Evolutionary conservation across 2,329 filamentous ascomycete species (phyloP).

Genomic region (Zelopaecilomyces penicillatus): DNA sequence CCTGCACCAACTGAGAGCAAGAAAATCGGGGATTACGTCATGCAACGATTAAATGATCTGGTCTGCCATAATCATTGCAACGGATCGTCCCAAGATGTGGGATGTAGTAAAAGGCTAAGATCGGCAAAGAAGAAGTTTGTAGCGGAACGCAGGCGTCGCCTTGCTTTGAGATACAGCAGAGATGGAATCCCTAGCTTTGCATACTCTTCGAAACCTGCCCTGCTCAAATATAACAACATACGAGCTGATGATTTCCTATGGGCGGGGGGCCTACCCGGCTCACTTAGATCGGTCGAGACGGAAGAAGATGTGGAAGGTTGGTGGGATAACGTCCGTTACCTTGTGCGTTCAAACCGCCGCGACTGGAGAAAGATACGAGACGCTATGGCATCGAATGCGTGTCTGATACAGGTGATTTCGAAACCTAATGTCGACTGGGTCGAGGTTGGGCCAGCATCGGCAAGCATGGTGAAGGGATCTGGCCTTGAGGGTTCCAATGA

Average conservation of each 20-base stretch:
- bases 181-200: constrained; percentile 3
- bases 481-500: too few species aligned
- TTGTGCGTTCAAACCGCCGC: not conserved
- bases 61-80: too few species aligned
- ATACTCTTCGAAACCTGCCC: not conserved
- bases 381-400: constrained; percentile 1
- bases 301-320: not conserved
- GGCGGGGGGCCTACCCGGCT: not conserved
- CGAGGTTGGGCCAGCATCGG: not conserved
- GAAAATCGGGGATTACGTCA: not conserved
- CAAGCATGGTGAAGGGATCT: too few species aligned
- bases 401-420: constrained; percentile 2
- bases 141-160: not conserved
- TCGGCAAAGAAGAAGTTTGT: not conserved
- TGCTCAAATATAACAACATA: not conserved
- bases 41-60: not conserved
- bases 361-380: not conserved
- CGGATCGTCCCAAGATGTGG: too few species aligned
- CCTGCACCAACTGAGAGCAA: not conserved
- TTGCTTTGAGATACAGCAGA: constrained; percentile 3
- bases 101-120: not conserved
- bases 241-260: not conserved
- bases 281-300: too few species aligned
- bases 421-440: not conserved
- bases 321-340: not conserved